These are phyloP conservation scores for Fusarium mundagurra DNA, from an alignment of 2,329 filamentous ascomycete genomes.

Conservation along the genomic window DNA sequence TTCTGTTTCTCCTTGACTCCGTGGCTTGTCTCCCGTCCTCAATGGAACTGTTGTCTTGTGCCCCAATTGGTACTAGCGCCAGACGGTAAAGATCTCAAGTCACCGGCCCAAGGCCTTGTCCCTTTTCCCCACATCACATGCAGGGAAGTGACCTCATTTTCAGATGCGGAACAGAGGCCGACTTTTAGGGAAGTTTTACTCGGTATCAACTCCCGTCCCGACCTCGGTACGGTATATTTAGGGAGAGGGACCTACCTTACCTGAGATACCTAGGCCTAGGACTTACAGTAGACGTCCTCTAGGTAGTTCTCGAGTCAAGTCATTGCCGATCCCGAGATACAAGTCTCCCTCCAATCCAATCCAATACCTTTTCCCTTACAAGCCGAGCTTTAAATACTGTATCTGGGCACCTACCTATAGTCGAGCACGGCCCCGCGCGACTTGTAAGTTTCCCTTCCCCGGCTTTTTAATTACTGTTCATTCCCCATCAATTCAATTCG, in stretches of 20 bases:
- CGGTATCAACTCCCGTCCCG: conserved; percentile 34
- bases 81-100: conserved; percentile 5
- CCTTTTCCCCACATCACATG: conserved; percentile 42
- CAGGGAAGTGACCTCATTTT: conserved; percentile 42
- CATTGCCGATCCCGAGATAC: conserved; percentile 28
- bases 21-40: conserved; percentile 10
- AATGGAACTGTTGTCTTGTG: neutral
- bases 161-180: conserved; percentile 37
- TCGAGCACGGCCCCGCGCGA: conserved; percentile 33
- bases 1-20: conserved; percentile 40
- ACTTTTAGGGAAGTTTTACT: conserved; percentile 26
- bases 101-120: conserved; percentile 4
- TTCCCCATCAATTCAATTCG: conserved; percentile 16
- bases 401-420: conserved; percentile 2
- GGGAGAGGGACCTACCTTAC: neutral
- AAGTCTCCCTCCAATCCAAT: neutral
- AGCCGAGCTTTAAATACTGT: conserved; percentile 15
- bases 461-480: conserved; percentile 20
- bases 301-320: conserved; percentile 21
- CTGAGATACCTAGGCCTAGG: neutral
- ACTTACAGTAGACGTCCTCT: neutral
- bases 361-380: neutral
- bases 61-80: conserved; percentile 6
- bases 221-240: conserved; percentile 40
- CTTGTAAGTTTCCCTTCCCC: conserved; percentile 17